Percentiles rank a stretch among this genome's conserved stretches.
Conservation (phyloP, 805 yeast species). For the Myxozyma sirexii region DNA sequence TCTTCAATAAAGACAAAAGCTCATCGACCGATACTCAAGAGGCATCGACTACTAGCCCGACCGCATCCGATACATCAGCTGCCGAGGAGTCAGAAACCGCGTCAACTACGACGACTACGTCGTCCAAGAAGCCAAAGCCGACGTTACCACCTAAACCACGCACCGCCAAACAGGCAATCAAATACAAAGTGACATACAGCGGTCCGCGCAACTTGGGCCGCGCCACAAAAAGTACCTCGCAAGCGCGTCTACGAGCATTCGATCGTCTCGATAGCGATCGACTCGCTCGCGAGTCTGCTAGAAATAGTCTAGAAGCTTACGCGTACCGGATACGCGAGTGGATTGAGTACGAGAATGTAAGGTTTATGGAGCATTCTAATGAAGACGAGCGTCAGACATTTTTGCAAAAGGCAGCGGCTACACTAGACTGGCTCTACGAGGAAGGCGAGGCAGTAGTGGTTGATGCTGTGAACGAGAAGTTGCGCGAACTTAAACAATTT, state of each 20-base stretch:
- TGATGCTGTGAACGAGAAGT: constrained; percentile 46
- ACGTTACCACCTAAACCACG: constrained; percentile 23
- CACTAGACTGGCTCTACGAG: constrained; percentile 79
- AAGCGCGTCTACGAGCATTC: constrained; percentile 54
- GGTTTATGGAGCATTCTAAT: constrained; percentile 39
- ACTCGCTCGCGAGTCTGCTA: constrained; percentile 55
- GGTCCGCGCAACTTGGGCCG: constrained; percentile 43
- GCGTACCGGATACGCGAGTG: constrained; percentile 68
- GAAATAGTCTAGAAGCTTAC: constrained; percentile 72
- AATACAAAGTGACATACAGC: constrained; percentile 37
- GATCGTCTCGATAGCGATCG: constrained; percentile 60
- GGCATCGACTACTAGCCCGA: constrained; percentile 19
- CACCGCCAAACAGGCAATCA: constrained; percentile 33
- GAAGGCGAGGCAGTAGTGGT: constrained; percentile 58
- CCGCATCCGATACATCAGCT: constrained; percentile 23
- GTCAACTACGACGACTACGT: constrained; percentile 32
- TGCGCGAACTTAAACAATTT: constrained; percentile 29
- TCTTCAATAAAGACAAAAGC: constrained; percentile 13
- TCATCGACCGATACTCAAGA: neutral
- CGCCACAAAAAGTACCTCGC: constrained; percentile 51
- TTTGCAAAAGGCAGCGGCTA: constrained; percentile 42
- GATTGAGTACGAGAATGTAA: constrained; percentile 53
- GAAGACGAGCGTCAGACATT: constrained; percentile 32
- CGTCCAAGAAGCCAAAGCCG: constrained; percentile 21
- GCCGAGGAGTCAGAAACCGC: constrained; percentile 28